Evolutionary conservation across 495 filamentous ascomycete genomes (phyloP).

Genomic region (Neurospora sp.): DNA sequence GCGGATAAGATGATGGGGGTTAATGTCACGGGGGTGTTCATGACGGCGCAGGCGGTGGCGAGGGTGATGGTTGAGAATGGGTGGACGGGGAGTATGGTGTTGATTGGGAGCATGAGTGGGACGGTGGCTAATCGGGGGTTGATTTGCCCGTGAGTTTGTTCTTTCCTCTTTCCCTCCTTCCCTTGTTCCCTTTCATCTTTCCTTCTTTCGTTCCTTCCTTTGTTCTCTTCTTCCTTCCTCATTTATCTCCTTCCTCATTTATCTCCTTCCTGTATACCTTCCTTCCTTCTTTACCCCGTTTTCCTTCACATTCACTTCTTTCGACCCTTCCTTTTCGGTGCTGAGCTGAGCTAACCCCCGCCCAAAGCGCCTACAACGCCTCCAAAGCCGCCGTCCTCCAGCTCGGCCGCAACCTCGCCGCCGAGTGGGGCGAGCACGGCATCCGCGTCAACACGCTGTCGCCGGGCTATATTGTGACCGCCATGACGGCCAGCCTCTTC

Average conservation of each 20-base stretch:
- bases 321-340: no score
- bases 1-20: conserved; percentile 57
- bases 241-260: neutral
- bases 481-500: conserved; percentile 78
- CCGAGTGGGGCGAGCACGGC: conserved; percentile 75
- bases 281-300: no score
- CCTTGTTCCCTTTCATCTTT: neutral
- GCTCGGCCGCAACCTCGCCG: conserved; percentile 73
- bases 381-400: conserved; percentile 85
- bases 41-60: conserved; percentile 68
- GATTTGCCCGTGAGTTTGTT: conserved; percentile 33
- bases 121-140: conserved; percentile 60
- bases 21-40: conserved; percentile 68
- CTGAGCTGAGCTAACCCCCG: neutral
- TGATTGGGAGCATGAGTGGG: conserved; percentile 75
- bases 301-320: no score
- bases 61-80: conserved; percentile 59
- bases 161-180: neutral
- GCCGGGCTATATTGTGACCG: conserved; percentile 90
- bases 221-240: neutral
- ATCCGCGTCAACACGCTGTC: conserved; percentile 95
- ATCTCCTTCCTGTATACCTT: neutral
- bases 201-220: neutral
- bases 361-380: conserved; percentile 70
- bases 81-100: conserved; percentile 52